These are phyloP conservation scores for Tolypocladium album DNA, from an alignment of 2,329 filamentous ascomycete species.

Conservation along the genomic window DNA sequence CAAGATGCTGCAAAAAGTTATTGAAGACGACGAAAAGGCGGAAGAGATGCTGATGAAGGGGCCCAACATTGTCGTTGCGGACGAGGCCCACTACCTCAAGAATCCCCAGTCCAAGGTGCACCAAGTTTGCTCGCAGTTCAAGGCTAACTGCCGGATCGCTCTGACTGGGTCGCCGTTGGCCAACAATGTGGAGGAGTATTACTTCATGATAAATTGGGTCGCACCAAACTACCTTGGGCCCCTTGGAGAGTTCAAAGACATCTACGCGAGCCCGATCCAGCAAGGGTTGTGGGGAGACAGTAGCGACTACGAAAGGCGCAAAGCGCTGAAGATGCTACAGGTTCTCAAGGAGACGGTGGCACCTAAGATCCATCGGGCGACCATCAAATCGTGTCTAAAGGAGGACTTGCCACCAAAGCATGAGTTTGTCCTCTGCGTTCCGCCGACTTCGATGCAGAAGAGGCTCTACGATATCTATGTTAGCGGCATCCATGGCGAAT, in stretches of 20 bases:
- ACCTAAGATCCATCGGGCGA: conserved; percentile 69
- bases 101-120: conserved; percentile 46
- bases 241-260: conserved; percentile 52
- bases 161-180: conserved; percentile 79
- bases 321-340: conserved; percentile 54
- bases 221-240: conserved; percentile 68
- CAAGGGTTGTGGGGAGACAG: conserved; percentile 61
- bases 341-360: conserved; percentile 61
- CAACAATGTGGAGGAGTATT: conserved; percentile 78
- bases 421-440: conserved; percentile 72
- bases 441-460: conserved; percentile 55
- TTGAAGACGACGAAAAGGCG: conserved; percentile 19
- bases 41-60: conserved; percentile 41
- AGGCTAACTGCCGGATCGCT: conserved; percentile 63
- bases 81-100: conserved; percentile 78
- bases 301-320: conserved; percentile 38
- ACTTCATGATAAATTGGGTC: conserved; percentile 80
- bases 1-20: conserved; percentile 44
- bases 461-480: conserved; percentile 47
- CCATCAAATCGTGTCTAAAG: conserved; percentile 52
- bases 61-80: conserved; percentile 67
- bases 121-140: conserved; percentile 45
- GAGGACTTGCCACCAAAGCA: conserved; percentile 61
- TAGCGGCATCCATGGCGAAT: conserved; percentile 5
- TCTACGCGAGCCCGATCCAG: conserved; percentile 66